Conservation (phyloP, 148 eudicot species). For the Nepenthes mirabilis region DNA sequence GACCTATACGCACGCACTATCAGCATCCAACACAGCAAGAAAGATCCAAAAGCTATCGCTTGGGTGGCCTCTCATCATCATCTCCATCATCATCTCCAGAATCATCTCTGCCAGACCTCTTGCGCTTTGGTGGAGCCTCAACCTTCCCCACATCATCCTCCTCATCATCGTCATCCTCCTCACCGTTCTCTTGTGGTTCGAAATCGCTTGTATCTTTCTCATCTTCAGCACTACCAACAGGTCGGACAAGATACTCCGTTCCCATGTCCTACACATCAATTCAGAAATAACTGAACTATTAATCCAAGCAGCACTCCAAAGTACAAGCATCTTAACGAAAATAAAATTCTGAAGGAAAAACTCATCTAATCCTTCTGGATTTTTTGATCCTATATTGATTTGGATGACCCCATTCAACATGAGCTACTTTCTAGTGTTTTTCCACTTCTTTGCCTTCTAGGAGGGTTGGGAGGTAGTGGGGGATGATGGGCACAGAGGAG, state of each 20-base stretch:
- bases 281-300: too few relatives aligned
- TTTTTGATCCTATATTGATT: too few relatives aligned
- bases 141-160: slow-evolving; percentile 21
- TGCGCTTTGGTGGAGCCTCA: slow-evolving; percentile 63
- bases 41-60: slow-evolving; percentile 13
- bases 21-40: too few relatives aligned
- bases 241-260: slow-evolving; percentile 64
- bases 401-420: too few relatives aligned
- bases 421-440: too few relatives aligned
- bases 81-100: slow-evolving; percentile 42
- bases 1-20: too few relatives aligned
- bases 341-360: too few relatives aligned
- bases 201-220: slow-evolving; percentile 76
- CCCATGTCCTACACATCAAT: slow-evolving; percentile 39
- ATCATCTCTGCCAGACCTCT: slow-evolving; percentile 48
- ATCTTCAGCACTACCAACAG: slow-evolving; percentile 60
- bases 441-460: too few relatives aligned
- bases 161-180: slow-evolving; percentile 25
- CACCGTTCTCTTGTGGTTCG: slow-evolving; percentile 71
- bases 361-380: too few relatives aligned
- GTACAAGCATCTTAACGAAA: too few relatives aligned
- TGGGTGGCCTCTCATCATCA: slow-evolving; percentile 74
- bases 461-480: too few relatives aligned
- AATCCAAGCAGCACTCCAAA: background rate
- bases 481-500: too few relatives aligned